Evolutionary conservation across 257 asterid genomes (phyloP).

Genomic region (Coffea canephora): DNA sequence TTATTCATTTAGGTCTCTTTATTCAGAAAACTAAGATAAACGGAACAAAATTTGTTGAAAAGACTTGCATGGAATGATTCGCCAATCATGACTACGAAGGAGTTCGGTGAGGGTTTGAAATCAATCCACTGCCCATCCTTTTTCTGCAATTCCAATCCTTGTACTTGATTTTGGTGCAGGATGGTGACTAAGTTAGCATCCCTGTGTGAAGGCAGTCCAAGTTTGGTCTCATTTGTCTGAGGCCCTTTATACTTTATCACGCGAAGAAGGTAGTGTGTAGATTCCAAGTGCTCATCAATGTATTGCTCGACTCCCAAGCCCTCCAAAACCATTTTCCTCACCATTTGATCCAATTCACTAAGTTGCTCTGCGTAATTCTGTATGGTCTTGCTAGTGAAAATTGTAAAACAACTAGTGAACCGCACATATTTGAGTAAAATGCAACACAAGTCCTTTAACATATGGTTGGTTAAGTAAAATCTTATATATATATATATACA

Average conservation of each 20-base stretch:
- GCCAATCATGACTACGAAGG: neutral
- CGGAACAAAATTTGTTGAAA: neutral
- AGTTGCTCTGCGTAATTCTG: neutral
- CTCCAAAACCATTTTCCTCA: constrained; percentile 18
- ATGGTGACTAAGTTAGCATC: neutral
- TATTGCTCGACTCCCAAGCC: constrained; percentile 1
- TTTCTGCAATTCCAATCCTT: constrained; percentile 8
- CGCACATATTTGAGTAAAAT: neutral
- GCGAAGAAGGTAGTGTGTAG: neutral
- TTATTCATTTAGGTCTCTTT: too few relatives aligned
- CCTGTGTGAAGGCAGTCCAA: neutral
- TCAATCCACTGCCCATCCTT: constrained; percentile 10
- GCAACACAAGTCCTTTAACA: neutral
- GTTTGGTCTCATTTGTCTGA: neutral
- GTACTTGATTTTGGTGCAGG: constrained; percentile 8
- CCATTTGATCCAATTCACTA: constrained; percentile 9
- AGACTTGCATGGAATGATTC: neutral
- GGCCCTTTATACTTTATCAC: constrained; percentile 1
- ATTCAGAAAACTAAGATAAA: too few relatives aligned
- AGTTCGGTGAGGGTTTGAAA: neutral
- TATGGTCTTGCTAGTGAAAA: neutral
- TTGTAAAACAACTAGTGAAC: neutral
- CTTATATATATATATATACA: too few relatives aligned
- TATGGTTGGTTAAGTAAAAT: too few relatives aligned
- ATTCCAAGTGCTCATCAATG: neutral